Base-by-base conservation (phyloP, 164 flowering plant genomes). In the Stephania japonica region DNA sequence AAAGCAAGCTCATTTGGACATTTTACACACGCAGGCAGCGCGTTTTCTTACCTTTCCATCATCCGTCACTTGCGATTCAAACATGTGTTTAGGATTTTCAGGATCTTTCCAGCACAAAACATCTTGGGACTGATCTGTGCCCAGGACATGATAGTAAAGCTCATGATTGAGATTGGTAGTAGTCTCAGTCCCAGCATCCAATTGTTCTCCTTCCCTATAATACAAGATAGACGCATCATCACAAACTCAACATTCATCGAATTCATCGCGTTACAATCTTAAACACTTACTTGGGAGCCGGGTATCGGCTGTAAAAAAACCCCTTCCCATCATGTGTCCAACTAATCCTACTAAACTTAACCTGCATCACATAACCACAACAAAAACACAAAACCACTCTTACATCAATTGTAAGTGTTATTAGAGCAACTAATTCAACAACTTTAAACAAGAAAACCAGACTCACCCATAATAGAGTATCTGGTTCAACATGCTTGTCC, bases 251-350 rank as follows among this genome's bases (percentile, higher is more conserved):
- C 23, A 16, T 44, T 26, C 44, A 21, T 3, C 6, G 49, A 44
- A 53, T 62, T 12, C 26, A 47, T 11, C 16, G 16, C 53, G 10
- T 47, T 1, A 47, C 53, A 3, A 47, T 12, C 53, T 47, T 9
- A 6, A 8, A 25, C 42, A 84, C 94, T 84, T 81, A 96, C 99
- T 84, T 85, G 63, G 98, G 97, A 75, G 93, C 83, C 18, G 99
- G 97, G 76, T 85, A 96, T 26, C 97, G 97, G 79, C 90, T 75
- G 74, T 96, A 96, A 83, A 96, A 96, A 78, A 96, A 96, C 0
- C 99, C 99, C 84, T 90, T 96, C 80, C 79, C 79, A 76, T 96
- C 99, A 80, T 89, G 90, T 1, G 99, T 93, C 98, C 99, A 96
- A 71, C 83, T 81, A 70, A 93, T 87, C 25, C 82, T 72, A 3